A percentile compares a stretch with the other conserved stretches of the same genome.
Evolutionary conservation across 306 rosid species (phyloP).

Genomic region (Ormosia emarginata): DNA sequence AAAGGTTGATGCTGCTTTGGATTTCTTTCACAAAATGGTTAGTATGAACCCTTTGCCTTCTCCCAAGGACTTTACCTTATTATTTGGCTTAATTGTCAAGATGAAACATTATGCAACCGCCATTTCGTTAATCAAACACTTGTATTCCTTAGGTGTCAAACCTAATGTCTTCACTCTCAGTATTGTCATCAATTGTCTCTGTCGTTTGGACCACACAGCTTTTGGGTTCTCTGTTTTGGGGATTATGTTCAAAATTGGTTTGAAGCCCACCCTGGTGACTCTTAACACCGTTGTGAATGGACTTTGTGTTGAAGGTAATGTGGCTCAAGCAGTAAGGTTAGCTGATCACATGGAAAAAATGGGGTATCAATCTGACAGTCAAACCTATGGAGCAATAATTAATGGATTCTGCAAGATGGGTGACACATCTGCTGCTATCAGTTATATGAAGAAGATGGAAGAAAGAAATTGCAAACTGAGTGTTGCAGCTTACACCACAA

Average conservation of each 20-base stretch:
- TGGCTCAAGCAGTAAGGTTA: neutral
- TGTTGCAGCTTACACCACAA: neutral
- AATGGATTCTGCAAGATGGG: neutral
- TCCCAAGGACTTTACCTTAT: conserved; percentile 15
- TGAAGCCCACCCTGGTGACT: conserved; percentile 5
- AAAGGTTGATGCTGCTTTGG: conserved; percentile 12
- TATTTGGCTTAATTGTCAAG: conserved; percentile 23
- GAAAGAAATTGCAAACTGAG: neutral
- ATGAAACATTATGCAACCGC: conserved; percentile 10
- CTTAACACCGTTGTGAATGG: neutral
- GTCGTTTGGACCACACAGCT: neutral
- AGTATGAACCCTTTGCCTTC: conserved; percentile 12
- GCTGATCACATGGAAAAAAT: neutral
- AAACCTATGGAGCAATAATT: neutral
- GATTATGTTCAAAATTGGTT: conserved; percentile 17
- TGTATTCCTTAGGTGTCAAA: neutral
- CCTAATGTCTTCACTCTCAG: conserved; percentile 19
- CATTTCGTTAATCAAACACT: conserved; percentile 12
- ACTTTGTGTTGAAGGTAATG: neutral
- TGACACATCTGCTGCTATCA: neutral
- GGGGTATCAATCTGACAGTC: neutral
- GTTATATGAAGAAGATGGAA: neutral
- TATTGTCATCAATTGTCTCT: conserved; percentile 29
- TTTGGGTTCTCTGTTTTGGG: conserved; percentile 26
- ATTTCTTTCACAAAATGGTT: conserved; percentile 35